A percentile compares a stretch with the other conserved stretches of the same genome.
phyloP scores from a whole-genome alignment of 306 rosid species.

The Fagus crenata region DNA sequence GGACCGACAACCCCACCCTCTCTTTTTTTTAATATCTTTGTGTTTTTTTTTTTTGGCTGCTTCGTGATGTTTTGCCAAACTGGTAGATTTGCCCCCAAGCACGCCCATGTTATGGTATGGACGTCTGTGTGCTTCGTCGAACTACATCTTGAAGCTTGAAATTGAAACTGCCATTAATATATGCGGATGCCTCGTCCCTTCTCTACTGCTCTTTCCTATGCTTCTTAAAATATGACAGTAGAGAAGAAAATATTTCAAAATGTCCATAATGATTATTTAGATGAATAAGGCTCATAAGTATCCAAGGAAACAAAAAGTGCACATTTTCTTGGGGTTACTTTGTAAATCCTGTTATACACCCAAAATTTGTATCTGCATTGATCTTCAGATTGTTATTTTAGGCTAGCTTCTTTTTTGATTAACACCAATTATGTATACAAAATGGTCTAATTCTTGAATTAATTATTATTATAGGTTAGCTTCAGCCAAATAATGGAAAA shows the following conservation, averaged over 20 bases:
- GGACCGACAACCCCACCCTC: no score
- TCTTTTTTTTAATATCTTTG: no score
- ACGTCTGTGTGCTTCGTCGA: background rate
- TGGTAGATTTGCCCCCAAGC: background rate
- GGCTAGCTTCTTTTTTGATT: no score
- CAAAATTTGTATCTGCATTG: background rate
- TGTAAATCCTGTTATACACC: background rate
- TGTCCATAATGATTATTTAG: no score
- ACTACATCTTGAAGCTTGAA: background rate
- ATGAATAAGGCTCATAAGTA: no score
- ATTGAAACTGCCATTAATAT: background rate
- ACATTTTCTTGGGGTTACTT: background rate
- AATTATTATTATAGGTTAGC: no score
- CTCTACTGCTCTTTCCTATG: background rate
- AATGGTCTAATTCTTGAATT: no score
- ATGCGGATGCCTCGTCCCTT: background rate
- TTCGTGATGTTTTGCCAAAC: constrained; percentile 11
- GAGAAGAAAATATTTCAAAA: no score
- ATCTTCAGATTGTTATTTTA: background rate
- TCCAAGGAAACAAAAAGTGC: background rate
- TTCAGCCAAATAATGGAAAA: background rate
- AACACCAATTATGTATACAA: no score
- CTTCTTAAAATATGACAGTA: background rate
- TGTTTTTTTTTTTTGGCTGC: background rate
- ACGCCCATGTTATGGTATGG: constrained; percentile 4